Base-by-base conservation (phyloP, 1,284 basidiomycete species). In the Amylostereum areolatum region DNA sequence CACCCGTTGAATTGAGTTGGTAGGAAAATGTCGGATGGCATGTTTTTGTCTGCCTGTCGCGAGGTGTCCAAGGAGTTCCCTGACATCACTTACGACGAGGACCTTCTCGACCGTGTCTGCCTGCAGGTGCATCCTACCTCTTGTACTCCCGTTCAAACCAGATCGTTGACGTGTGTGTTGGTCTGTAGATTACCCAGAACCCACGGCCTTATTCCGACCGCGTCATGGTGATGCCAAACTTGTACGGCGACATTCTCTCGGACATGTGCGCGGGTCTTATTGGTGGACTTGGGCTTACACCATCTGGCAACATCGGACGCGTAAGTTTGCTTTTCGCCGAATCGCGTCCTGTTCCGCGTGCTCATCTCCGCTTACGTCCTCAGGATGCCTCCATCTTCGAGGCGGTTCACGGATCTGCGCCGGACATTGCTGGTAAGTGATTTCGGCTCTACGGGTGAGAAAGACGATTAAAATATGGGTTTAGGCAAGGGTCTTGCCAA, bases 181-280 rank as follows among this genome's bases (percentile, higher is more conserved):
- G 27, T 44, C 33, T 36, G 30, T 52, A 92, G 83, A 80, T 96
- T 59, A 89, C 91, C 32, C 90, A 92, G 69, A 94, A 99, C 73
- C 97, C 97, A 33, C 77, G 73, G 57, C 97, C 97, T 8, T 99
- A 87, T 74, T 80, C 91, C 43, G 95, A 98, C 74, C 89, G 93
- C 53, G 97, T 99, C 60, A 99, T 99, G 96, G 97, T 99, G 60
- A 99, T 99, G 96, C 97, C 97, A 57, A 99, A 99, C 80, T 75
- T 99, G 55, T 95, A 92, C 65, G 93, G 91, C 69, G 96, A 97
- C 70, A 99, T 99, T 67, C 75, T 98, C 56, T 98, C 96, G 46
- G 96, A 99, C 71, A 96, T 99, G 89, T 97, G 96, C 59, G 97
- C 97, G 55, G 97, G 96, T 61, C 80, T 99, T 61, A 99, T 99